Base-by-base conservation (phyloP, 768 basidiomycete genomes). In the Leucocoprinus birnbaumii region DNA sequence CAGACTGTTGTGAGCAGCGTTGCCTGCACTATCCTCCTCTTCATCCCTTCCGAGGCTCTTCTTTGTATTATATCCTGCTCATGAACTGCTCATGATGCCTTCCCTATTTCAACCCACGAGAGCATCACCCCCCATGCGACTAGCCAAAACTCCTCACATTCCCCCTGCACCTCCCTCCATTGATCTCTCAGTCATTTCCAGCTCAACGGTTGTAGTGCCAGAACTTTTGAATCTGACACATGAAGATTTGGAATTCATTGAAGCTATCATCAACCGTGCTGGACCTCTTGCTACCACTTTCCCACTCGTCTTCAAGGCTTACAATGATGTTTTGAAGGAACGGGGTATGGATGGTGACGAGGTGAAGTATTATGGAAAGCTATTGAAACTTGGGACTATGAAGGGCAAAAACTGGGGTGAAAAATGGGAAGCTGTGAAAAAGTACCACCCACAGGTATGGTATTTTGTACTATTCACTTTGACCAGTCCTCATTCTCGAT, bases 381-480 rank as follows among this genome's bases (percentile, higher is more conserved):
- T 95, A 26, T 71, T 95, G 56, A 92, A 94, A 67, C 73, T 95
- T 2, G 89, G 89, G 44, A 90, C 88, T 40, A 64, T 94, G 62
- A 89, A 84, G 69, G 93, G 89, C 9, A 76, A 74, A 54, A 87
- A 81, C 63, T 95, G 92, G 91, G 81, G 76, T 26, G 86, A 84
- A 26, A 92, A 92, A 68, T 95, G 93, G 93, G 73, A 73, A 31
- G 74, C 74, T 59, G 84, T 89, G 51, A 93, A 87, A 72, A 65
- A 65, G 31, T 80, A 83, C 59, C 66, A 82, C 59, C 75, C 73
- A 11, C 75, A 79, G 58, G 70, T 61, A 31, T 55, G 66, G 11
- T 31, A 56, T 22, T 18, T 34, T 35, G 13, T 6, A 26, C 21
- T 34, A 24, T 46, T 35, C 13, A 45, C 34, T 34, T 35, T 18